Conservation (phyloP, 108 stramenopile species). For the Pseudonitzschia pungens region DNA sequence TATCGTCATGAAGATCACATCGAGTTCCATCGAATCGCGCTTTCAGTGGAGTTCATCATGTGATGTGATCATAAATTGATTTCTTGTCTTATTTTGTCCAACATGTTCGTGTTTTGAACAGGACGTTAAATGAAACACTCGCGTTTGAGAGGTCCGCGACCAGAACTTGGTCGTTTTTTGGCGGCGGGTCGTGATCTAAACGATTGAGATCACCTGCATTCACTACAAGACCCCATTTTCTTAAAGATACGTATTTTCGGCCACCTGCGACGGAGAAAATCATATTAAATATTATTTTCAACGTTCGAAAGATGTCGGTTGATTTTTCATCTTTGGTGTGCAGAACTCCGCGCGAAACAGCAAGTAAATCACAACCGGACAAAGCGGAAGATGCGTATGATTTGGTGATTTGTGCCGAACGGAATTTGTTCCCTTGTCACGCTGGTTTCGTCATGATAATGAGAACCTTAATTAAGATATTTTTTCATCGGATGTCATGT, state of each 20-base stretch:
- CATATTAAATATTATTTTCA: too few relatives aligned
- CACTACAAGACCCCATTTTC: background rate
- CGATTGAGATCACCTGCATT: too few relatives aligned
- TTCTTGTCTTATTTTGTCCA: background rate
- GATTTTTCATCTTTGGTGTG: too few relatives aligned
- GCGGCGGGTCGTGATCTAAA: background rate
- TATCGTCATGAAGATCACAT: background rate
- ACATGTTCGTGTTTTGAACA: background rate
- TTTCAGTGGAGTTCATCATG: background rate
- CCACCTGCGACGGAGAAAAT: too few relatives aligned
- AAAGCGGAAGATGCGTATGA: too few relatives aligned
- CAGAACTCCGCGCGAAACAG: too few relatives aligned
- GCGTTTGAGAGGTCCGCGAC: background rate
- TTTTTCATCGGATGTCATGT: too few relatives aligned
- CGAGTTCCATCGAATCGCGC: background rate
- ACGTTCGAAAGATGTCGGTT: too few relatives aligned
- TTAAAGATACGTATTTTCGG: background rate
- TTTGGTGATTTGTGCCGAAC: background rate
- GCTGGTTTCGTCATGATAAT: too few relatives aligned
- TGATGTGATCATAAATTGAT: background rate
- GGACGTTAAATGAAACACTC: background rate
- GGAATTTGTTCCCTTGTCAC: too few relatives aligned
- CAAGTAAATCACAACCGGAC: too few relatives aligned
- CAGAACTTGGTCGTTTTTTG: background rate
- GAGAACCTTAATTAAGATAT: too few relatives aligned